Evolutionary conservation across 768 basidiomycete genomes (phyloP), one percentile per base, ranked within the genome.

Genomic region (Tylopilus balloui): DNA sequence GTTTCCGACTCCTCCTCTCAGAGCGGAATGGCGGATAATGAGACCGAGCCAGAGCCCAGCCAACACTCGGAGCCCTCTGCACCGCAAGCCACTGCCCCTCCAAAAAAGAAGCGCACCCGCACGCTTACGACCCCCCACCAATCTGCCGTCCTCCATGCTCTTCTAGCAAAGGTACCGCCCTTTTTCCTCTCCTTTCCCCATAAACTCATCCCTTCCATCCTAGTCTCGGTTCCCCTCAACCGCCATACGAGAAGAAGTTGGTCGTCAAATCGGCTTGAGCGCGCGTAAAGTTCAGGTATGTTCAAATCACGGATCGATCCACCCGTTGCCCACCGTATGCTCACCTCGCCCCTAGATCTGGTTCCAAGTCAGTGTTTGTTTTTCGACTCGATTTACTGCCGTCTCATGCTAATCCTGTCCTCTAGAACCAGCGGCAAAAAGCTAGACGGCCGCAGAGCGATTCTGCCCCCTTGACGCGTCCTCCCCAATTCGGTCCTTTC

Each of bases 221-320:
- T 46, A 93, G 90, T 92, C 91, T 43, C 86, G 88, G 31, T 92
- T 93, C 68, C 90, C 90, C 4, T 87, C 88, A 3, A 92, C 90
- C 3, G 83, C 86, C 10, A 82, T 87, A 79, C 80, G 90, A 42
- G 91, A 92, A 69, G 86, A 91, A 55, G 89, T 92, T 23, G 90
- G 91, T 8, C 80, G 85, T 20, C 76, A 86, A 29, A 92, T 92
- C 56, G 90, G 89, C n/a, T 70, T 93, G 62, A 91, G 88, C 64
- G 88, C 89, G 40, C 79, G 90, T 34, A 90, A 92, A 73, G 90
- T 93, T 3, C 90, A 93, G 80, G 89, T 87, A 59, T 62, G 84
- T 75, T 6, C 13, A 20, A 31, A 51, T 40, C 29, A 37, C 21
- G 7, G 50, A 44, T 45, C 35, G 34, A 45, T 46, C 40, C 54